A percentile compares a stretch with the other conserved stretches of the same genome.
Evolutionary conservation across 129 eudicot genomes (phyloP).

Genomic region (Gnaphalium uliginosum): DNA sequence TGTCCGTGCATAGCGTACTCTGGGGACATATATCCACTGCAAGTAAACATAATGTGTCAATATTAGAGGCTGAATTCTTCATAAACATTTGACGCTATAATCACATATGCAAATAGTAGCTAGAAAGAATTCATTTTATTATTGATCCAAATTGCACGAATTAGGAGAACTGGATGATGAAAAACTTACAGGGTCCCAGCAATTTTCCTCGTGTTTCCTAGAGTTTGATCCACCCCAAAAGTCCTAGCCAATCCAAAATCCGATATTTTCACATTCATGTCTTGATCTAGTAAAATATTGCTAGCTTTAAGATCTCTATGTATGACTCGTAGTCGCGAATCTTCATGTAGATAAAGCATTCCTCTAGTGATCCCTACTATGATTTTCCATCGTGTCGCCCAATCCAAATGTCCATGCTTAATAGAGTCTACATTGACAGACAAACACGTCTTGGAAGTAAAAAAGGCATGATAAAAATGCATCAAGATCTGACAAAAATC

Average conservation of each 20-base stretch:
- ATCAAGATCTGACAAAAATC: background rate
- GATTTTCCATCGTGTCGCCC: conserved; percentile 33
- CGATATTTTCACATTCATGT: conserved; percentile 26
- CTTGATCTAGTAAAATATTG: conserved; percentile 25
- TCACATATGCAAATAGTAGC: background rate
- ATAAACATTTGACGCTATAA: background rate
- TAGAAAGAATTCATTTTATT: background rate
- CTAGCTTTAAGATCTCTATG: conserved; percentile 24
- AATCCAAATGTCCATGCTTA: conserved; percentile 23
- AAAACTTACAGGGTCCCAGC: conserved; percentile 50
- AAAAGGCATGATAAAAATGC: background rate
- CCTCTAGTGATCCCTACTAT: conserved; percentile 27
- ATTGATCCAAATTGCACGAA: background rate
- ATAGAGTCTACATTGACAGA: conserved; percentile 22
- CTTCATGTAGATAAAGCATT: conserved; percentile 30
- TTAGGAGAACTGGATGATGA: background rate
- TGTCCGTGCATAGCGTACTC: conserved; percentile 54
- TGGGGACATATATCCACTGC: conserved; percentile 66
- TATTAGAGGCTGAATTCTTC: conserved; percentile 4
- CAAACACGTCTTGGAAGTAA: conserved; percentile 8
- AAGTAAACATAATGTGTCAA: conserved; percentile 4
- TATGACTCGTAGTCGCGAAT: conserved; percentile 22
- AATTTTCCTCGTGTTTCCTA: conserved; percentile 23
- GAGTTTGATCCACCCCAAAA: conserved; percentile 27
- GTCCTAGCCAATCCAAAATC: conserved; percentile 31